Evolutionary conservation across 345 rosid species (phyloP), one percentile per base, ranked within the genome.

Genomic region (Populus simonii): DNA sequence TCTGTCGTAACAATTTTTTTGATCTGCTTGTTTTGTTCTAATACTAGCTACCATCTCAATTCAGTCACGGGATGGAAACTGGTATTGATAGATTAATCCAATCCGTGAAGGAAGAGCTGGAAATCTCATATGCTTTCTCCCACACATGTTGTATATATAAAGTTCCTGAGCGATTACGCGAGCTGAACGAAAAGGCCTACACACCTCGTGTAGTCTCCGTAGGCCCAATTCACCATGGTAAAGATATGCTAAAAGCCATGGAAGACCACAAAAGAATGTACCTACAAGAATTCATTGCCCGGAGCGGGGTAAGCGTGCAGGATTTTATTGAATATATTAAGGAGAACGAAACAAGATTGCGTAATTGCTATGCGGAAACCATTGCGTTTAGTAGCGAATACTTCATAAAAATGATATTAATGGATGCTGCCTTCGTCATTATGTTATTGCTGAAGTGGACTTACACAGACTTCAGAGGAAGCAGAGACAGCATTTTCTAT

Each of bases 221-320:
- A 1, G 61, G 62, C 0, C 61, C 74, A 4, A 8, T 71, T 47
- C 74, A 71, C 39, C 51, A 38, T 35, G 33, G 68, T 4, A n/a
- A 73, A 3, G 2, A 36, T 4, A 6, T 38, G 39, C 36, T 36
- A 4, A 2, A 18, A n/a, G 43, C 51, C 18, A 72, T 78, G 81
- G 76, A 78, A 66, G 72, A 62, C 67, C 77, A 72, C 16, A 72
- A 78, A 29, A 43, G 66, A 47, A 72, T 25, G 55, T 69, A 55
- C 20, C 31, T 78, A 20, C 5, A 23, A 27, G 25, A 65, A 27
- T 47, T 71, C 51, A 36, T 68, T 62, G 31, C 29, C 22, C 39
- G 22, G 15, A 53, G 16, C 22, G 5, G 20, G 66, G 66, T 36
- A 12, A 55, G 62, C 1, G 25, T 70, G 5, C 36, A 51, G 1